Base-by-base conservation (phyloP, 805 yeast genomes). In the Cyberlindnera petersonii region DNA sequence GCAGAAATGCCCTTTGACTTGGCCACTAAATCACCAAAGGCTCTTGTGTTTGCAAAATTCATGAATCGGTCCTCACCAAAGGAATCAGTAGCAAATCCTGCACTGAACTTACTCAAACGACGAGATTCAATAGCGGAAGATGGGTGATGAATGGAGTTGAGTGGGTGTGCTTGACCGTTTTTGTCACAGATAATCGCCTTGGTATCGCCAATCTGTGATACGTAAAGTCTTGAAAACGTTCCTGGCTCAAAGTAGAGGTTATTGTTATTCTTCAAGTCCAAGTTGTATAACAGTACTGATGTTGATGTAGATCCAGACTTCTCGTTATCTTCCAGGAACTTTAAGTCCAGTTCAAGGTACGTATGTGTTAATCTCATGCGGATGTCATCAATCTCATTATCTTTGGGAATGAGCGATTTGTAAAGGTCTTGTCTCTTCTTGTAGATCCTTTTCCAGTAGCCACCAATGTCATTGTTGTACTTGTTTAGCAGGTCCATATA, bases 171-270 rank as follows among this genome's bases (percentile, higher is more conserved):
- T 28, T 74, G 64, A 3, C 98, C 98, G 39, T 71, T 61, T 40
- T 72, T 73, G 60, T 89, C 98, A 47, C 93, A 84, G n/a, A 93
- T 52, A 3, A 93, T 72, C 6, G 94, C 87, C 46, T 85, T 75
- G 3, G 97, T 84, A 58, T 93, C 98, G 6, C 98, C 98, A 11
- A 91, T 79, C 56, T 93, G 98, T 1, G 94, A 89, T 15, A 89
- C 75, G 1, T 85, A 72, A 17, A 93, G 60, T 51, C 79, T 78
- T 17, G 86, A 69, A 10, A 82, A 64, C 4, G 84, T 80, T 8
- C 71, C 66, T n/a, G 79, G 75, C 44, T 80, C 77, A 64, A 89
- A 60, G 37, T 59, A 60, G 11, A 56, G 37, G 18, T 48, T 42
- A 5, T 44, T 44, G 8, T 60, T 51, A 41, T 65, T 66, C 14